A percentile compares a stretch with the other conserved stretches of the same genome.
Conservation (phyloP, 2,329 filamentous ascomycete species). For the Ophiostoma pallidulum region DNA sequence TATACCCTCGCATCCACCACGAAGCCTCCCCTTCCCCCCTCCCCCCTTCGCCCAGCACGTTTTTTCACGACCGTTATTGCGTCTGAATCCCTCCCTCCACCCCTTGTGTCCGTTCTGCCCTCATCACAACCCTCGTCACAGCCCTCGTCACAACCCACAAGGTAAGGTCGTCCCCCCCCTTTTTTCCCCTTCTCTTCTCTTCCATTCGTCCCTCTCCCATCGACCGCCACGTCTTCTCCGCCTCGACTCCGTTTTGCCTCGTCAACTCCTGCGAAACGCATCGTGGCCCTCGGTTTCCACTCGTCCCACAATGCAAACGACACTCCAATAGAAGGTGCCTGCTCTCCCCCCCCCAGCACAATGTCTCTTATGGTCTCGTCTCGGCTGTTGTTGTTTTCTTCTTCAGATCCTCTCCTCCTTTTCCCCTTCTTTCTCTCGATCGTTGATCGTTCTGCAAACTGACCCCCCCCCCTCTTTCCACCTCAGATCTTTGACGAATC, state of each 20-base stretch:
- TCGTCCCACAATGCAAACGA: slow-evolving; percentile 23
- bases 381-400: no score
- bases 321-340: slow-evolving; percentile 7
- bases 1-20: no score
- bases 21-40: no score
- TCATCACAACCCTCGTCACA: no score
- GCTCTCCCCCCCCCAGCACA: neutral
- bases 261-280: neutral
- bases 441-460: neutral
- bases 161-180: neutral
- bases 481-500: neutral
- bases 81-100: no score
- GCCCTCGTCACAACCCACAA: no score
- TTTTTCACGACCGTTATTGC: no score
- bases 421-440: neutral
- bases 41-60: no score
- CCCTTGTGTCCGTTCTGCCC: no score
- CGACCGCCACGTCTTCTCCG: neutral
- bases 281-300: neutral
- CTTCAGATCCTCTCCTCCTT: no score
- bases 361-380: no score
- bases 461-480: neutral
- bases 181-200: neutral
- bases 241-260: neutral
- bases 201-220: neutral